phyloP scores from a whole-genome alignment of 1,284 basidiomycete genomes.

The Ceratobasidium sp. region DNA sequence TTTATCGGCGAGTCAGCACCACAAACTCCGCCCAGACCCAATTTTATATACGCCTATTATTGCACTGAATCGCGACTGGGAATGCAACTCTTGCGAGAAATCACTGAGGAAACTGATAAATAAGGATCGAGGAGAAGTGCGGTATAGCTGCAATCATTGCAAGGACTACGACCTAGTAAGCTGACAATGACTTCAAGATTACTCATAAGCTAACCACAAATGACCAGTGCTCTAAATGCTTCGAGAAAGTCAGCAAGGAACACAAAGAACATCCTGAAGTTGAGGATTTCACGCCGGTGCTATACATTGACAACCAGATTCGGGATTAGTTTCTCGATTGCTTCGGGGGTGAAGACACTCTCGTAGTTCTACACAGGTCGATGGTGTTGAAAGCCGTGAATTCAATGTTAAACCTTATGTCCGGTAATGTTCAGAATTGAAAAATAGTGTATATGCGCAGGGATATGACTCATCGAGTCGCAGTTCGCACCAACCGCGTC shows the following conservation, averaged over 20 bases:
- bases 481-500: no score
- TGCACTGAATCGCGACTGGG: slow-evolving; percentile 31
- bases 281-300: slow-evolving; percentile 30
- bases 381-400: no score
- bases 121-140: slow-evolving; percentile 23
- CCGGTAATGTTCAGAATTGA: no score
- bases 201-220: no score
- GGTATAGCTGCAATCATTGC: slow-evolving; percentile 32
- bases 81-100: slow-evolving; percentile 19
- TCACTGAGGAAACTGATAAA: slow-evolving; percentile 23
- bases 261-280: slow-evolving; percentile 29
- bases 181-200: background rate
- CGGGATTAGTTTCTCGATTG: no score
- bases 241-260: slow-evolving; percentile 37
- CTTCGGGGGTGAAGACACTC: no score
- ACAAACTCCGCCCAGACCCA: slow-evolving; percentile 25
- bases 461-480: no score
- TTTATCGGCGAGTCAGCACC: slow-evolving; percentile 16
- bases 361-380: no score
- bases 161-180: slow-evolving; percentile 16
- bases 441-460: no score
- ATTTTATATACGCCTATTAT: slow-evolving; percentile 25
- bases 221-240: slow-evolving; percentile 31
- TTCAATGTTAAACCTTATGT: no score
- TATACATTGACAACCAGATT: slow-evolving; percentile 19